Base-by-base conservation (phyloP, 331 rosid genomes). In the Stylosanthes scabra region DNA sequence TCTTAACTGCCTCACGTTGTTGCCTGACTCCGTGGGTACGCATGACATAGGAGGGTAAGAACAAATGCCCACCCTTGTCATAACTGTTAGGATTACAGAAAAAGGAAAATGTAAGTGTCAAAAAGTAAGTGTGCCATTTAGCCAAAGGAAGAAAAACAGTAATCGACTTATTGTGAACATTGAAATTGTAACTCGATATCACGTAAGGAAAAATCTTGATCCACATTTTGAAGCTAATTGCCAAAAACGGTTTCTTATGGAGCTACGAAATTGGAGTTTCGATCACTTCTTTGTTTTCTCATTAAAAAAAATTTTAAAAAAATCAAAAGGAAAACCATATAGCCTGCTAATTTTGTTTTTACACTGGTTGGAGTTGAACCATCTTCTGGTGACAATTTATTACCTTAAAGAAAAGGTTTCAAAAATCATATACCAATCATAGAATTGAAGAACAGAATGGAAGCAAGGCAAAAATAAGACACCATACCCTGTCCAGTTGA, bases 21-120 rank as follows among this genome's bases (percentile, higher is more conserved):
- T 86, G 93, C 82, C 75, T 88, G 66, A 86, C 87, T 83, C 99
- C 99, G 79, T 87, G 99, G 70, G 85, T 90, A 67, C 99, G 99
- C 97, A 95, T 95, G 81, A 90, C 78, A 71, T 87, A 83, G 58
- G 96, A 95, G 63, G 97, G 99, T 56, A 95, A 81, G 81, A 83
- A 90, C 59, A 95, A 82, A 91, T 95, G 85, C 50, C 96, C 99
- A 56, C 99, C 99, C 84, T 78, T 89, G 70, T 95, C 99, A 88
- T 88, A 95, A 65, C 99, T 95, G 86, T 45, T 45, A 55, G 75
- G 65, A 79, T 72, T 46, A 78, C 49, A 59, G 28, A 72, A 76
- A 42, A 65, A 11, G 37, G 52, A 80, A 51, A 51, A 71, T 56
- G 13, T 39, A 60, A 42, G 49, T 59, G 51, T 67, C 59, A 71